These are phyloP conservation scores for Tylopilus felleus DNA, from an alignment of 768 basidiomycete species.

Conservation along the genomic window DNA sequence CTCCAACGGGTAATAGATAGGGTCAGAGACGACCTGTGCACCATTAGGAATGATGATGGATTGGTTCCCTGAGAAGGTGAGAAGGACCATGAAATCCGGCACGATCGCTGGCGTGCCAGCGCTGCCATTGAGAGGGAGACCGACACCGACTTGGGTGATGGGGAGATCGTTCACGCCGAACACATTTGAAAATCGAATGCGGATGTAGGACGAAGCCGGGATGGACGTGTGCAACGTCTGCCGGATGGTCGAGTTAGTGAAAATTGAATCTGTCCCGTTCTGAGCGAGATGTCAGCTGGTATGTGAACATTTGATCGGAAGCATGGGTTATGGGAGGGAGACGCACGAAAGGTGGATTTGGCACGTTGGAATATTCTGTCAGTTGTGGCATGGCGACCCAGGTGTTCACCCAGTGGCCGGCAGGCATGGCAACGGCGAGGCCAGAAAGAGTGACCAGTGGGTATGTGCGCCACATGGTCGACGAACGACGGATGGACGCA, in stretches of 20 bases:
- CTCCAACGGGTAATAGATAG: neutral
- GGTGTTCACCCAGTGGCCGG: constrained; percentile 4
- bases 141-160: too few relatives aligned
- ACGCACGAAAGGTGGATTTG: constrained; percentile 3
- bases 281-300: constrained; percentile 4
- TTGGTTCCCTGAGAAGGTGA: constrained; percentile 2
- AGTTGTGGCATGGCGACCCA: constrained; percentile 7
- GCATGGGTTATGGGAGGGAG: neutral
- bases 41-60: constrained; percentile 1
- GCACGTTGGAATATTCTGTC: constrained; percentile 3
- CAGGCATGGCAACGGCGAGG: neutral
- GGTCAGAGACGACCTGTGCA: neutral
- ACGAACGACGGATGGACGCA: neutral
- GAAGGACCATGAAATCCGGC: neutral
- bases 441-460: neutral
- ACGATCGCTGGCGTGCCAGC: neutral
- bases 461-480: neutral
- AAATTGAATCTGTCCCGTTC: constrained; percentile 1
- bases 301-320: neutral
- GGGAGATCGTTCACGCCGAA: neutral
- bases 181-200: constrained; percentile 1
- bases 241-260: constrained; percentile 1
- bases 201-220: neutral
- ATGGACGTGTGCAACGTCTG: constrained; percentile 3
- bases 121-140: neutral